These are phyloP conservation scores for Spiraea crenata DNA, from an alignment of 331 rosid genomes.

Conservation along the genomic window DNA sequence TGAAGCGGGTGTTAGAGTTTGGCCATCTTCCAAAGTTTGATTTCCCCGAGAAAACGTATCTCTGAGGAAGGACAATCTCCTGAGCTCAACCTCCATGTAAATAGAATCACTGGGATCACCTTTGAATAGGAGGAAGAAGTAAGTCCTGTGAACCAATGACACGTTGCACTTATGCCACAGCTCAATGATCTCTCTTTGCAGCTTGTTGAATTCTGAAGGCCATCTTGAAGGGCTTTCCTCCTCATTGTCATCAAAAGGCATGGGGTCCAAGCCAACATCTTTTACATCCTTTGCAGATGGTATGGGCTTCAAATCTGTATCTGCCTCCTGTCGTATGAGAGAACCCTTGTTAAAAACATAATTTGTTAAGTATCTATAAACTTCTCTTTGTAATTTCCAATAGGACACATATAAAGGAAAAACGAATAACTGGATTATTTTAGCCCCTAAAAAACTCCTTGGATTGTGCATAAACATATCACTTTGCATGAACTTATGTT, in stretches of 20 bases:
- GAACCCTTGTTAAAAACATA: slow-evolving; percentile 11
- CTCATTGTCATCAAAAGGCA: slow-evolving; percentile 34
- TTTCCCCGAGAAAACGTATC: slow-evolving; percentile 54
- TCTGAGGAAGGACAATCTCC: slow-evolving; percentile 76
- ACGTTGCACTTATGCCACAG: slow-evolving; percentile 87
- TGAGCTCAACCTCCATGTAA: slow-evolving; percentile 84
- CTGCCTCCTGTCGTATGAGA: slow-evolving; percentile 44
- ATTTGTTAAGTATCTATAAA: not conserved
- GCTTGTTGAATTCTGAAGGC: slow-evolving; percentile 75
- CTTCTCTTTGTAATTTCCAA: not conserved
- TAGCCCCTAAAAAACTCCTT: not conserved
- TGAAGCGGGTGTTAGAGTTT: slow-evolving; percentile 44
- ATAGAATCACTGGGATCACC: slow-evolving; percentile 85
- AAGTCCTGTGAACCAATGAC: slow-evolving; percentile 92
- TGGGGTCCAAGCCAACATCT: slow-evolving; percentile 80
- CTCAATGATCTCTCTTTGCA: slow-evolving; percentile 73
- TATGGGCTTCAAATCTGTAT: slow-evolving; percentile 31
- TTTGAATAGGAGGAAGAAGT: slow-evolving; percentile 79
- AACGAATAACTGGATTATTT: not conserved
- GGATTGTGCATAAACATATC: not conserved
- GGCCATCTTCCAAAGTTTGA: slow-evolving; percentile 60
- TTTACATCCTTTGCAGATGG: slow-evolving; percentile 45
- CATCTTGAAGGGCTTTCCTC: slow-evolving; percentile 53
- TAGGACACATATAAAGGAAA: not conserved
- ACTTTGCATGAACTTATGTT: not conserved